Conservation (phyloP, 2,329 filamentous ascomycete genomes). For the Fusarium sp. region DNA sequence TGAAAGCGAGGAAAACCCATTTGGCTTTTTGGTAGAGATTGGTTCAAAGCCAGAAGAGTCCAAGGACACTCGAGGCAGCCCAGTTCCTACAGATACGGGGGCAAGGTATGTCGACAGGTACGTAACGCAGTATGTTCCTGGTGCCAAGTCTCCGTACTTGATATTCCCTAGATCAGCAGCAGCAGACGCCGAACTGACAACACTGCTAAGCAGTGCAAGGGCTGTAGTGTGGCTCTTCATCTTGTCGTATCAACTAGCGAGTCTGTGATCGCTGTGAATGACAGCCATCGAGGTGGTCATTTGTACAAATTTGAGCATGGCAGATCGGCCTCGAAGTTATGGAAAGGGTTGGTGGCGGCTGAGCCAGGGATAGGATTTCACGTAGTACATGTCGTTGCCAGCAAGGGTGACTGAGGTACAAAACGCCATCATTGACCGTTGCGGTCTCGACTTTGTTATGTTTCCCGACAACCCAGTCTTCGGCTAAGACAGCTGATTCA, state of each 20-base stretch:
- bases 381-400: too few species aligned
- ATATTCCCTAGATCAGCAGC: background rate
- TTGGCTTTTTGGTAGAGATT: background rate
- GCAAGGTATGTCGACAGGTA: conserved; percentile 2
- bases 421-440: too few species aligned
- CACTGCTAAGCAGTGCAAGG: background rate
- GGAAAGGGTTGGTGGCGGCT: too few species aligned
- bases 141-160: background rate
- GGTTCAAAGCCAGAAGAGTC: background rate
- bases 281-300: background rate
- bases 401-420: too few species aligned
- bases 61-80: background rate
- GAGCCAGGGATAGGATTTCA: too few species aligned
- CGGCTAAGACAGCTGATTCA: too few species aligned
- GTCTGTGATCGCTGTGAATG: rapidly evolving
- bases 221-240: background rate
- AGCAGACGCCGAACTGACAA: background rate
- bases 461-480: too few species aligned
- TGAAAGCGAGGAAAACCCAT: background rate
- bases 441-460: too few species aligned
- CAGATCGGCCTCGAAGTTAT: too few species aligned
- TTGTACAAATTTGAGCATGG: background rate
- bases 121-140: conserved; percentile 13
- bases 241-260: background rate
- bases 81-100: background rate